phyloP scores from a whole-genome alignment of 2,329 filamentous ascomycete genomes.

The Talaromyces piceae region DNA sequence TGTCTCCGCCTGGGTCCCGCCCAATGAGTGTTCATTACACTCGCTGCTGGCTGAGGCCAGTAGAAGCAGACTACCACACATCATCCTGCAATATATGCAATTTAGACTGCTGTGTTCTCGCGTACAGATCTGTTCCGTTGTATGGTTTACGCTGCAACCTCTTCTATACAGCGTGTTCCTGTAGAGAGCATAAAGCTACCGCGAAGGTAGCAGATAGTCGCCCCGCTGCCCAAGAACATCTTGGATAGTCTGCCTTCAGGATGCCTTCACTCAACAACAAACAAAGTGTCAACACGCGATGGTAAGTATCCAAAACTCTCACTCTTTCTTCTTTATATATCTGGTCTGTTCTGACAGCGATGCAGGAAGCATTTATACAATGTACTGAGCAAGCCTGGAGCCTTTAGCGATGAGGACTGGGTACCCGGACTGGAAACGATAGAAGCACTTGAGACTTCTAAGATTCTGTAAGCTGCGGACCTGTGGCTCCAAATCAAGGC shows the following conservation, averaged over 20 bases:
- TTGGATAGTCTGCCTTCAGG: not conserved
- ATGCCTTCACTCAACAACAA: constrained; percentile 9
- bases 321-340: not conserved
- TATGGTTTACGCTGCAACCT: not conserved
- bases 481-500: not conserved
- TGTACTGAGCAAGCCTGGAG: constrained; percentile 67
- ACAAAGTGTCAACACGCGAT: constrained; percentile 15
- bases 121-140: not conserved
- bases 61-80: not conserved
- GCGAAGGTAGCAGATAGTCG: not conserved
- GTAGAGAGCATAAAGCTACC: too few species aligned
- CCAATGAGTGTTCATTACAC: not conserved
- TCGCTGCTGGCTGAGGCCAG: not conserved
- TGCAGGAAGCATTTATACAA: constrained; percentile 75
- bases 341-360: too few species aligned
- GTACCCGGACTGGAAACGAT: constrained; percentile 45
- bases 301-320: constrained; percentile 15
- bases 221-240: not conserved
- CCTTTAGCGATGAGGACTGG: constrained; percentile 66
- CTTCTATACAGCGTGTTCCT: not conserved
- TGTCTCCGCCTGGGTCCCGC: not conserved
- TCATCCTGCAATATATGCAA: not conserved
- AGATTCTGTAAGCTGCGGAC: constrained; percentile 57
- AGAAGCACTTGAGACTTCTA: constrained; percentile 58
- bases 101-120: not conserved